Conservation (phyloP, 1,139 yeast genomes). For the Hemisphaericaspora subhashii region DNA sequence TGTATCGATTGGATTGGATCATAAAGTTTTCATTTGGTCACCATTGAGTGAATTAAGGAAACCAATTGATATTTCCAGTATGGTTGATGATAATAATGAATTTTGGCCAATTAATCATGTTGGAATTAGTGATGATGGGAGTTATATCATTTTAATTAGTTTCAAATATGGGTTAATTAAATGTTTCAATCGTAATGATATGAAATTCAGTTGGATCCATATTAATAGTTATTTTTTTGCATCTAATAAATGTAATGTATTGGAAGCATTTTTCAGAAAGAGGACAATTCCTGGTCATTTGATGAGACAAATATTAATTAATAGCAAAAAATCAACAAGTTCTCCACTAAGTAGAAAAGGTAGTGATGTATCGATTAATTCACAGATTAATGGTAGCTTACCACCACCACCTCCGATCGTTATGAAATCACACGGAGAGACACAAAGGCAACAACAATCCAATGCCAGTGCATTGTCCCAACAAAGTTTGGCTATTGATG, state of each 20-base stretch:
- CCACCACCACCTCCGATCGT: conserved; percentile 29
- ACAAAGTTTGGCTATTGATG: conserved; percentile 18
- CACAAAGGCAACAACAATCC: conserved; percentile 8
- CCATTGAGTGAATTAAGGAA: conserved; percentile 40
- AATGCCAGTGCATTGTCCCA: conserved; percentile 7
- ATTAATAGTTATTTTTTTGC: conserved; percentile 23
- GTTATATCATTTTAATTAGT: conserved; percentile 58
- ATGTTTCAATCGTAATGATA: conserved; percentile 56
- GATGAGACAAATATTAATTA: conserved; percentile 42
- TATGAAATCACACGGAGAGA: conserved; percentile 14
- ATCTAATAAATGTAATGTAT: conserved; percentile 31
- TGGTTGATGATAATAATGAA: conserved; percentile 29
- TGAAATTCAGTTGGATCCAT: conserved; percentile 53
- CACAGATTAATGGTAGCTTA: conserved; percentile 36
- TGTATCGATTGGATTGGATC: conserved; percentile 73
- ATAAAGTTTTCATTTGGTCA: conserved; percentile 70
- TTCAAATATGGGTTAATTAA: conserved; percentile 48
- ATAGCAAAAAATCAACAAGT: conserved; percentile 11
- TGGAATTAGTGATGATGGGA: conserved; percentile 61
- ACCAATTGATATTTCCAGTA: conserved; percentile 48
- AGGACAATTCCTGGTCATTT: conserved; percentile 52
- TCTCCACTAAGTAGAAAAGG: conserved; percentile 23
- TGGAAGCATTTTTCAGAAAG: conserved; percentile 61
- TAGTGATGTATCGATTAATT: conserved; percentile 22
- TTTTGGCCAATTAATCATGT: conserved; percentile 71